A percentile compares a stretch with the other conserved stretches of the same genome.
Evolutionary conservation across 495 filamentous ascomycete species (phyloP).

Genomic region (Daldinia caldariorum): DNA sequence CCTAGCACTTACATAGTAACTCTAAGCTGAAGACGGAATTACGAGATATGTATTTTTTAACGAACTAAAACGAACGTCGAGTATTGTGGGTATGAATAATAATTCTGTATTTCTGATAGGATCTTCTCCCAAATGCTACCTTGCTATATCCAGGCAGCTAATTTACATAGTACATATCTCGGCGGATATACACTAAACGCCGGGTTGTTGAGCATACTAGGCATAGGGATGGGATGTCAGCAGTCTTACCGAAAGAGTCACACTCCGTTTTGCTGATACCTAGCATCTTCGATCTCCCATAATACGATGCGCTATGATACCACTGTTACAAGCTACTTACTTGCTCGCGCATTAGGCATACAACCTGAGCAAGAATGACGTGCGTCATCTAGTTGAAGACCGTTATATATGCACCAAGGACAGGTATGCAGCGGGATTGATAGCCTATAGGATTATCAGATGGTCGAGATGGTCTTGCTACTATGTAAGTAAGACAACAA

Average conservation of each 20-base stretch:
- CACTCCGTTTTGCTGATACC: not conserved
- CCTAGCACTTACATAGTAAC: not conserved
- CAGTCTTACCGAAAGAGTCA: conserved; percentile 5
- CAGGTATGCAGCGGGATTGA: not conserved
- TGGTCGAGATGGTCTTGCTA: not conserved
- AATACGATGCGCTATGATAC: not conserved
- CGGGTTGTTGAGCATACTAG: not conserved
- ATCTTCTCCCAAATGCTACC: not conserved
- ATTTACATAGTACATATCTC: too few species aligned
- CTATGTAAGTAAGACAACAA: not conserved
- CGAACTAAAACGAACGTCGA: too few species aligned
- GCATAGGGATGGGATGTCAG: too few species aligned
- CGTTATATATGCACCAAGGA: too few species aligned
- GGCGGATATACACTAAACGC: too few species aligned
- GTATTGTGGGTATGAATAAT: not conserved
- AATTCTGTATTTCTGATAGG: not conserved
- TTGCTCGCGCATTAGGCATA: not conserved
- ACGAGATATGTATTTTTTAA: too few species aligned
- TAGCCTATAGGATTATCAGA: conserved; percentile 7
- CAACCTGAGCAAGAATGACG: not conserved
- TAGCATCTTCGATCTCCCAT: not conserved
- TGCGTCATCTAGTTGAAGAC: not conserved
- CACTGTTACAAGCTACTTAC: not conserved
- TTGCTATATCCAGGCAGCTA: not conserved
- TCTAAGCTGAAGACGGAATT: not conserved